Percentiles rank a stretch among this genome's conserved stretches.
Conservation (phyloP, 495 filamentous ascomycete species). For the Acidiella bohemica region DNA sequence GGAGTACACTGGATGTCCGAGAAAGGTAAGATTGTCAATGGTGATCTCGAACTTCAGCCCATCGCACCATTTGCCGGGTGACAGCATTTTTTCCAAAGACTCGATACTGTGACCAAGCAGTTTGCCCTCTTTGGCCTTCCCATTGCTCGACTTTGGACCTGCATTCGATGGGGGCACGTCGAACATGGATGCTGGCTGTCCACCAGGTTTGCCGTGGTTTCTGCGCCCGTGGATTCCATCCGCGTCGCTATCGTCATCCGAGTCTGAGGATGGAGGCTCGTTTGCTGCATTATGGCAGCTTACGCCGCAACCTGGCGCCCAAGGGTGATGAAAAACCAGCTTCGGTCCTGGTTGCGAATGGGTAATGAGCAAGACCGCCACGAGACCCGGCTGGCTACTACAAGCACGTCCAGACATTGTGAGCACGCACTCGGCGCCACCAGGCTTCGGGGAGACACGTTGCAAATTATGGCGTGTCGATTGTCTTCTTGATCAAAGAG, state of each 20-base stretch:
- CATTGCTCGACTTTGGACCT: too few species aligned
- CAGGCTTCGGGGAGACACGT: too few species aligned
- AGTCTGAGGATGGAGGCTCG: conserved; percentile 27
- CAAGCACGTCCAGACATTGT: too few species aligned
- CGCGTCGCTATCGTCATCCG: conserved; percentile 34
- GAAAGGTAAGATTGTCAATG: conserved; percentile 69
- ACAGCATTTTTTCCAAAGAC: conserved; percentile 72
- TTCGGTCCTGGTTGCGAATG: conserved; percentile 12
- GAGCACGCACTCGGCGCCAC: too few species aligned
- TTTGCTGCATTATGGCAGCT: not conserved
- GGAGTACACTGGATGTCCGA: conserved; percentile 79
- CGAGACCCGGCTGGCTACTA: too few species aligned
- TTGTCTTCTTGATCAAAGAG: too few species aligned
- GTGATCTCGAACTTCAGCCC: conserved; percentile 78
- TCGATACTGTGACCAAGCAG: conserved; percentile 62
- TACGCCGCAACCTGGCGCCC: not conserved
- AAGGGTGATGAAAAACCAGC: conserved; percentile 16
- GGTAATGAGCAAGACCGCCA: conserved; percentile 13
- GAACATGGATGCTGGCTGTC: too few species aligned
- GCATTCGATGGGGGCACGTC: too few species aligned
- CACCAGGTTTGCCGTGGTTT: too few species aligned
- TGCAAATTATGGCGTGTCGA: too few species aligned
- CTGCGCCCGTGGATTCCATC: not conserved
- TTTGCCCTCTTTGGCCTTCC: not conserved
- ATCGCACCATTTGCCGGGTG: conserved; percentile 65